Conservation (phyloP, 192 early-diverging fungal genomes). For the Coemansia sp. region DNA sequence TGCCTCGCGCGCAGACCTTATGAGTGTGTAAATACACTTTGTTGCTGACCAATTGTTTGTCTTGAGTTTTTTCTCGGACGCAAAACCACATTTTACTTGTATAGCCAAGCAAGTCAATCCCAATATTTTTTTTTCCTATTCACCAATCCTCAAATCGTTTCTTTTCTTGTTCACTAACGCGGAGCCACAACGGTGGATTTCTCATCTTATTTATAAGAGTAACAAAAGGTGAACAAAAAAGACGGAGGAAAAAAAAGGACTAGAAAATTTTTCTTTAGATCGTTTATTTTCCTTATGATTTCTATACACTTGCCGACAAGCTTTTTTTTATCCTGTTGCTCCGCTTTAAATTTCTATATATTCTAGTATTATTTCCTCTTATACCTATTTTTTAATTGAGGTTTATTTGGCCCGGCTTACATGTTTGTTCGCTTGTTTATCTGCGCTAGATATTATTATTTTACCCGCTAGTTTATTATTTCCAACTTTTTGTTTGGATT, state of each 20-base stretch:
- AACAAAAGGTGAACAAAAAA: background rate
- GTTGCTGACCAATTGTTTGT: background rate
- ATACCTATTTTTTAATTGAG: background rate
- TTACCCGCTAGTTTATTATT: background rate
- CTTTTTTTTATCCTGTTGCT: background rate
- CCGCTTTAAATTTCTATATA: slow-evolving; percentile 10
- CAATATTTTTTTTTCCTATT: background rate
- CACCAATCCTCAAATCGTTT: background rate
- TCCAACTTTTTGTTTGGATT: background rate
- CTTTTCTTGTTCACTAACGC: background rate
- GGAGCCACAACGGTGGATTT: background rate
- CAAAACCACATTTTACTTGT: background rate
- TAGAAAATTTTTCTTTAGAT: background rate
- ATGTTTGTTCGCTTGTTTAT: background rate
- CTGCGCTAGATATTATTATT: background rate
- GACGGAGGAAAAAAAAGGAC: background rate
- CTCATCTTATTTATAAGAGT: background rate
- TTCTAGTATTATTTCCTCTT: background rate
- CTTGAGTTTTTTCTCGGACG: background rate
- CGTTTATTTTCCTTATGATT: background rate
- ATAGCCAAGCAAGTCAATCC: background rate
- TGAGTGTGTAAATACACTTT: background rate
- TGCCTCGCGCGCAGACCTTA: no score
- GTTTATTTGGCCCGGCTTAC: background rate
- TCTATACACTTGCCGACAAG: background rate